Evolutionary conservation across 305 asterid genomes (phyloP).

Genomic region (Rubia tinctorum): DNA sequence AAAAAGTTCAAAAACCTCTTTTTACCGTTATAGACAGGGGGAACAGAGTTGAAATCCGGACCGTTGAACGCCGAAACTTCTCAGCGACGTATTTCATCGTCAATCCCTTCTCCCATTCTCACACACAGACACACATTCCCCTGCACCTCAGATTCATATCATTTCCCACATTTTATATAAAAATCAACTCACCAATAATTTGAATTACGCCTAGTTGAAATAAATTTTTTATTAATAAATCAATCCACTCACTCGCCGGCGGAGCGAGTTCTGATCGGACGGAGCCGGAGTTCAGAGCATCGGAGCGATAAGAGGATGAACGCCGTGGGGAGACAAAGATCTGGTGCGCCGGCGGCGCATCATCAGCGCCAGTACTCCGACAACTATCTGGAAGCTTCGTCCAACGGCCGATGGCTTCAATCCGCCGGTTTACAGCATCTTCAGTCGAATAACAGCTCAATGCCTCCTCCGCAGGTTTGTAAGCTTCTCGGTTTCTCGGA

Average conservation of each 20-base stretch:
- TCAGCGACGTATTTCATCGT: constrained; percentile 26
- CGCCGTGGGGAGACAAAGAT: constrained; percentile 88
- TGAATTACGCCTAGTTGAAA: neutral
- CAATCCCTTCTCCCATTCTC: constrained; percentile 19
- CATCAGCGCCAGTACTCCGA: constrained; percentile 94
- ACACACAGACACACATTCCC: constrained; percentile 25
- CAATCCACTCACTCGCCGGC: neutral
- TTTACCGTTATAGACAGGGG: constrained; percentile 10
- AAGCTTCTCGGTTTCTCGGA: constrained; percentile 10
- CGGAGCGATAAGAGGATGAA: constrained; percentile 48
- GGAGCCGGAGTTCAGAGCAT: constrained; percentile 6
- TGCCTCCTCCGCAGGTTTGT: constrained; percentile 60
- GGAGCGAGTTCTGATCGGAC: constrained; percentile 15
- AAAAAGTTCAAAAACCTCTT: constrained; percentile 3
- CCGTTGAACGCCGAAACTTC: constrained; percentile 47
- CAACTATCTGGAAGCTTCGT: constrained; percentile 63
- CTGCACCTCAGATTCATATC: constrained; percentile 20
- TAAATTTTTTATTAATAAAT: neutral
- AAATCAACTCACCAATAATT: neutral
- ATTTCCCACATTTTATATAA: neutral
- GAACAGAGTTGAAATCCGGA: constrained; percentile 35
- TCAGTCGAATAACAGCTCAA: constrained; percentile 65
- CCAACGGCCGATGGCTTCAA: constrained; percentile 93
- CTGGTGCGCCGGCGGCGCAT: constrained; percentile 75
- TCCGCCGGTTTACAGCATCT: constrained; percentile 97